These are phyloP conservation scores for Sphagnum magellanicum DNA, from an alignment of 228 moss, liverwort and hornwort species.

Conservation along the genomic window DNA sequence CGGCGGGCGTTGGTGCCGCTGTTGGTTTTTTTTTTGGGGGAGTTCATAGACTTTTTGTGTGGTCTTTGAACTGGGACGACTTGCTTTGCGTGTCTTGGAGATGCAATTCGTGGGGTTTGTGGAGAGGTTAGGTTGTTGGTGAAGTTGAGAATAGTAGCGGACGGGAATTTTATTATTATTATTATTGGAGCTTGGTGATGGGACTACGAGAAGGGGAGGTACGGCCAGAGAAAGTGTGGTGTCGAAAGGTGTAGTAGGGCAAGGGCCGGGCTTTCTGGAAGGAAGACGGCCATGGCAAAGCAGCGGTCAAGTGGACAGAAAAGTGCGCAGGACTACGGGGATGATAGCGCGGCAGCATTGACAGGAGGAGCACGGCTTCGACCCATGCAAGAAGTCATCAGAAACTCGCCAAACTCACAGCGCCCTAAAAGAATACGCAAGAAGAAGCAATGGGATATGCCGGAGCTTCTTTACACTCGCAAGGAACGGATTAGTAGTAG, in stretches of 20 bases:
- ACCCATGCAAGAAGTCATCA: constrained; percentile 43
- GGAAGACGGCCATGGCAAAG: constrained; percentile 23
- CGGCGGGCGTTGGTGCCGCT: too few species aligned
- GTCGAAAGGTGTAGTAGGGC: background rate
- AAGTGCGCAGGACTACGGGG: constrained; percentile 29
- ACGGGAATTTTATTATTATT: background rate
- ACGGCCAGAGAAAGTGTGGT: too few species aligned
- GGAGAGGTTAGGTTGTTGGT: background rate
- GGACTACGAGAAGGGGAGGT: background rate
- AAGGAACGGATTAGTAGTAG: too few species aligned
- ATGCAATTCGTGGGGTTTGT: too few species aligned
- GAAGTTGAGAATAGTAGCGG: background rate
- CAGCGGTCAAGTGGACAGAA: constrained; percentile 24
- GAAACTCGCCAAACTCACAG: constrained; percentile 29
- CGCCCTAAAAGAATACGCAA: background rate
- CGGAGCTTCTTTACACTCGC: background rate
- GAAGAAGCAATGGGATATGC: constrained; percentile 22
- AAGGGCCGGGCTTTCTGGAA: background rate
- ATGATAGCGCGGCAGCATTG: constrained; percentile 19
- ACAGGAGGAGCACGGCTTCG: constrained; percentile 25
- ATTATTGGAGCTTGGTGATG: background rate
- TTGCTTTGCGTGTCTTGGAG: too few species aligned
- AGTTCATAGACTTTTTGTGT: too few species aligned
- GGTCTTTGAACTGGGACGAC: too few species aligned
- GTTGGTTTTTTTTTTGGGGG: too few species aligned